These are phyloP conservation scores for Gautieria morchelliformis DNA, from an alignment of 768 basidiomycete species.

Conservation along the genomic window DNA sequence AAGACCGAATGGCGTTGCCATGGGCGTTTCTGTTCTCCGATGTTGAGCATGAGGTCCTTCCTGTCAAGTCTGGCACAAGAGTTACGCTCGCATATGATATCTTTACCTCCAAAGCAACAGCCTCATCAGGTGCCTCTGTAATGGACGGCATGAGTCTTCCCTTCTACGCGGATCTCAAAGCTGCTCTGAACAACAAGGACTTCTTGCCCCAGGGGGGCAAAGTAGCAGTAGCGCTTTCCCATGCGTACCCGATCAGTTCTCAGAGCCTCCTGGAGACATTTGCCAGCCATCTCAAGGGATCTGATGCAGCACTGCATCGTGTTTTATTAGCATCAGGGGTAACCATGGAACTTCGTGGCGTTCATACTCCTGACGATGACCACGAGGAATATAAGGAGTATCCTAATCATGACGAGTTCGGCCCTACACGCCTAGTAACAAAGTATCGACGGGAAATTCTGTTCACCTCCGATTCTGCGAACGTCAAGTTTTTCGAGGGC, in stretches of 20 bases:
- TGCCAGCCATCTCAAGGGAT: background rate
- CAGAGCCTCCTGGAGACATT: background rate
- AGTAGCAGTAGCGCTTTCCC: background rate
- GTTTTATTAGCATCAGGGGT: background rate
- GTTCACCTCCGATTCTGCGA: background rate
- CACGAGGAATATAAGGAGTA: background rate
- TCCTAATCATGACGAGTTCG: background rate
- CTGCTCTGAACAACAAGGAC: background rate
- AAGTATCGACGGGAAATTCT: background rate
- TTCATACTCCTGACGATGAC: background rate
- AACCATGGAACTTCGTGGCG: background rate
- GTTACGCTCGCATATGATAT: conserved; percentile 30
- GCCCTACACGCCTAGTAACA: background rate
- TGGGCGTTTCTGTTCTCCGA: conserved; percentile 29
- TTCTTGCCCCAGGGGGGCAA: background rate
- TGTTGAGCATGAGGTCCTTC: conserved; percentile 31
- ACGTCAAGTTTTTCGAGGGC: background rate
- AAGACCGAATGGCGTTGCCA: conserved; percentile 5
- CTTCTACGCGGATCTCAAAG: background rate
- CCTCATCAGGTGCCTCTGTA: background rate
- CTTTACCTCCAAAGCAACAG: background rate
- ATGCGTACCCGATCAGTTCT: background rate
- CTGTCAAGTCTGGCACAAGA: conserved; percentile 28
- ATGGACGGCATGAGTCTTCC: background rate
- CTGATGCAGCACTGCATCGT: background rate